Percentiles rank a stretch among this genome's conserved stretches.
These are phyloP conservation scores for Penicillium robsamsonii DNA, from an alignment of 495 filamentous ascomycete species.

Conservation along the genomic window DNA sequence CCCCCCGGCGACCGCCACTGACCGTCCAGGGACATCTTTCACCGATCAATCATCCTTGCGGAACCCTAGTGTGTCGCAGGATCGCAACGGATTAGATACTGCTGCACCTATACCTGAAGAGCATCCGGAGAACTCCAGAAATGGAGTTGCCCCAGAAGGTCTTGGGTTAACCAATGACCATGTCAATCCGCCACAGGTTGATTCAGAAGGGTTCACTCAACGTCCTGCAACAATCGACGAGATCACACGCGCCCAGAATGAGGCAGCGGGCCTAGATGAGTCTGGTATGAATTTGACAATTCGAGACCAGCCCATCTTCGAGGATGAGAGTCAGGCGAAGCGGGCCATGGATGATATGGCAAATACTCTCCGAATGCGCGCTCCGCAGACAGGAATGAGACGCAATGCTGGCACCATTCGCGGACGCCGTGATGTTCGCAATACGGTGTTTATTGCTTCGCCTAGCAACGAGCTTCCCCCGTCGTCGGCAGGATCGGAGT, in stretches of 20 bases:
- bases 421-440: conserved; percentile 86
- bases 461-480: conserved; percentile 21
- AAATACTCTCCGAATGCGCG: conserved; percentile 68
- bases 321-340: conserved; percentile 86
- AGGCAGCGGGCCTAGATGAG: conserved; percentile 67
- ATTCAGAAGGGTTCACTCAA: conserved; percentile 65
- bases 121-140: conserved; percentile 25
- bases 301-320: conserved; percentile 84
- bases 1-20: conserved; percentile 29
- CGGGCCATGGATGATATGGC: conserved; percentile 88
- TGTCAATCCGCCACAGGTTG: conserved; percentile 43
- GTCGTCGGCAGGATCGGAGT: conserved; percentile 15
- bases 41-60: conserved; percentile 35
- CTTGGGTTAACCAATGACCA: conserved; percentile 23
- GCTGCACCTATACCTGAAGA: conserved; percentile 24
- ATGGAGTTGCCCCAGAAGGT: conserved; percentile 29
- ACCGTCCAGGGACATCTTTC: conserved; percentile 40
- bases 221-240: conserved; percentile 69
- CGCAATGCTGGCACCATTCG: conserved; percentile 75
- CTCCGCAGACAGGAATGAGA: conserved; percentile 56
- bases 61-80: conserved; percentile 33
- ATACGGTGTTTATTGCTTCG: conserved; percentile 75
- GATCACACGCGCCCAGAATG: conserved; percentile 77
- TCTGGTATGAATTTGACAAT: conserved; percentile 87
- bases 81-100: conserved; percentile 22